phyloP scores from a whole-genome alignment of 2,329 filamentous ascomycete species.

The Cyphellophora europaea region DNA sequence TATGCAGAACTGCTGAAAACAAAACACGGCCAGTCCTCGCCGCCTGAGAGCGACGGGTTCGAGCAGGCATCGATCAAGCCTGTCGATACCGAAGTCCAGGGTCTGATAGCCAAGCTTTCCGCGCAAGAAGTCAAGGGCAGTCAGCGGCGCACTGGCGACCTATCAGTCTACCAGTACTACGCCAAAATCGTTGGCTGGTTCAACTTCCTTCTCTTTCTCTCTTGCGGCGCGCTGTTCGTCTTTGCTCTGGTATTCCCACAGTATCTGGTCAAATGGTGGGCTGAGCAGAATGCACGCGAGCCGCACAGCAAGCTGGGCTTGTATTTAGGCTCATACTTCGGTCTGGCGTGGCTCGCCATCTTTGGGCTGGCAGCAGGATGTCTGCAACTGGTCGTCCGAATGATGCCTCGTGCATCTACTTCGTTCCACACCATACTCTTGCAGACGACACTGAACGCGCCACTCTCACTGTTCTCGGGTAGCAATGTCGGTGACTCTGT shows the following conservation, averaged over 20 bases:
- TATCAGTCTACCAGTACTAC: slow-evolving; percentile 4
- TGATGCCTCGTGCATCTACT: slow-evolving; percentile 41
- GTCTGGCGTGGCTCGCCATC: slow-evolving; percentile 43
- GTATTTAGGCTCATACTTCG: slow-evolving; percentile 20
- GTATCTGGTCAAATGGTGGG: slow-evolving; percentile 4
- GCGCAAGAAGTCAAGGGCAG: too few relatives aligned
- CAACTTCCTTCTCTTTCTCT: slow-evolving; percentile 1
- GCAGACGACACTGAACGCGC: slow-evolving; percentile 35
- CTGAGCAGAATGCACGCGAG: too few relatives aligned
- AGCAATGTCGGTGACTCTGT: slow-evolving; percentile 30
- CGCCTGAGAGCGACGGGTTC: too few relatives aligned
- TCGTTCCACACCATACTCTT: slow-evolving; percentile 40
- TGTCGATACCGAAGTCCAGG: neutral
- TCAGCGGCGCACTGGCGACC: slow-evolving; percentile 3
- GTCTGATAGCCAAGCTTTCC: too few relatives aligned
- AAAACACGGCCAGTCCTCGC: neutral
- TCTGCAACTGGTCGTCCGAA: slow-evolving; percentile 23
- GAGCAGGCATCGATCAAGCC: slow-evolving; percentile 2
- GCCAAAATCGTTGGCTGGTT: slow-evolving; percentile 3
- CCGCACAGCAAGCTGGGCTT: too few relatives aligned
- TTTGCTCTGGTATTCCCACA: slow-evolving; percentile 3
- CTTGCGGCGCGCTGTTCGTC: neutral
- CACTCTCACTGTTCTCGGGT: slow-evolving; percentile 31
- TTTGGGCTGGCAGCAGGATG: too few relatives aligned
- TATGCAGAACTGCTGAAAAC: slow-evolving; percentile 25